Conservation (phyloP, 768 basidiomycete genomes). For the Saitozyma podzolica region DNA sequence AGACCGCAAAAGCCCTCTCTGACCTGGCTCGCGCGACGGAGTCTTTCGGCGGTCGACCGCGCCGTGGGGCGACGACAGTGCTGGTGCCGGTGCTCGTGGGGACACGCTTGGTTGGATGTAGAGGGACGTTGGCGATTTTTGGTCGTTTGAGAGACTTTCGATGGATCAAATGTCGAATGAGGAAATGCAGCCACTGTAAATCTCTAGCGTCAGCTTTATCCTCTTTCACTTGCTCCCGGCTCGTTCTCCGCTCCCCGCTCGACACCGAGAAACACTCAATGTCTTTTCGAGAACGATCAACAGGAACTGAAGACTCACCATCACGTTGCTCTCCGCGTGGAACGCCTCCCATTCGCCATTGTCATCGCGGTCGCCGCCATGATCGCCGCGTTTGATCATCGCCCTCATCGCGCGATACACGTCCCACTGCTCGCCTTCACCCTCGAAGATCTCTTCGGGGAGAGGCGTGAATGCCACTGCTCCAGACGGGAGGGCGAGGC, state of each 20-base stretch:
- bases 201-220: not conserved
- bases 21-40: conserved; percentile 5
- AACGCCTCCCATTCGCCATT: conserved; percentile 69
- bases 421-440: conserved; percentile 89
- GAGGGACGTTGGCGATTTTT: not conserved
- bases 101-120: conserved; percentile 1
- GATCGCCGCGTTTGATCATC: conserved; percentile 54
- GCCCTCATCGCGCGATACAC: conserved; percentile 84
- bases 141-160: conserved; percentile 13
- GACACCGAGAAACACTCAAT: not conserved
- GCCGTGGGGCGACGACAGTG: not conserved
- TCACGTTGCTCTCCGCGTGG: conserved; percentile 80
- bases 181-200: conserved; percentile 85
- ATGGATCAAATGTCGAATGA: conserved; percentile 69
- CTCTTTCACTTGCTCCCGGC: too few relatives aligned
- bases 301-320: conserved; percentile 60
- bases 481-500: conserved; percentile 62
- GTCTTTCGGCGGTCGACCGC: conserved; percentile 11
- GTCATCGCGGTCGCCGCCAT: not conserved
- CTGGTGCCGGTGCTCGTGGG: conserved; percentile 9
- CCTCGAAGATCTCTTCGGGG: conserved; percentile 87
- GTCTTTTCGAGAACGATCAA: not conserved
- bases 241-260: too few relatives aligned
- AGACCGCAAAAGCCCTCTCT: conserved; percentile 10
- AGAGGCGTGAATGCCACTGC: conserved; percentile 72